These are phyloP conservation scores for Pichia insulana DNA, from an alignment of 805 yeast genomes.

Conservation along the genomic window DNA sequence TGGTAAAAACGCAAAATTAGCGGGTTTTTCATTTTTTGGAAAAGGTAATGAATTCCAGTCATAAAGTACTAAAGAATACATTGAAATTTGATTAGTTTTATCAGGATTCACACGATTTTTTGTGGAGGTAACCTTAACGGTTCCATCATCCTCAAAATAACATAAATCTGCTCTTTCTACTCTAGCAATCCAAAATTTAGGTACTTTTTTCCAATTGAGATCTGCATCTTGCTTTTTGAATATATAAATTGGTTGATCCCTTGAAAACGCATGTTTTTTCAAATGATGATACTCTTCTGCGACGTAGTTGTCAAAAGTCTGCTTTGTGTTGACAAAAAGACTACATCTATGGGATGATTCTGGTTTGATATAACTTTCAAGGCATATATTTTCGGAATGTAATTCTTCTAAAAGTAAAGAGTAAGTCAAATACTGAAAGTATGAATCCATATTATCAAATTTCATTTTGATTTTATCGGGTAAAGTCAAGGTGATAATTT, in stretches of 20 bases:
- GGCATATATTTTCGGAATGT: slow-evolving; percentile 35
- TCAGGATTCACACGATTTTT: slow-evolving; percentile 3
- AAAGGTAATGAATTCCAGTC: slow-evolving; percentile 42
- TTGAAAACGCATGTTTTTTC: slow-evolving; percentile 49
- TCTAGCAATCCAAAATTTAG: slow-evolving; percentile 45
- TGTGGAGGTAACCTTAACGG: not conserved
- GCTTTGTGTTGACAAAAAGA: slow-evolving; percentile 33
- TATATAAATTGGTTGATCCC: slow-evolving; percentile 49
- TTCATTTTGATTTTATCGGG: slow-evolving; percentile 14
- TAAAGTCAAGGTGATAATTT: slow-evolving; percentile 14
- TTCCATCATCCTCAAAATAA: slow-evolving; percentile 15
- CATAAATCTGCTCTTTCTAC: slow-evolving; percentile 33
- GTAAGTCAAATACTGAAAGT: slow-evolving; percentile 51
- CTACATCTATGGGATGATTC: slow-evolving; percentile 23
- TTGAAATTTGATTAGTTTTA: slow-evolving; percentile 8
- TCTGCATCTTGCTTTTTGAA: slow-evolving; percentile 36
- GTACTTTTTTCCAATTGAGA: slow-evolving; percentile 8
- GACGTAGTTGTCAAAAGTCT: slow-evolving; percentile 38
- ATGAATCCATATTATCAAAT: slow-evolving; percentile 41
- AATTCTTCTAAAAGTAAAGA: slow-evolving; percentile 57
- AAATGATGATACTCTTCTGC: slow-evolving; percentile 43
- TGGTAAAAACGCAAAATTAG: slow-evolving; percentile 38
- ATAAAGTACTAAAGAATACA: slow-evolving; percentile 43
- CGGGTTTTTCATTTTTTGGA: slow-evolving; percentile 21
- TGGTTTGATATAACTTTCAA: slow-evolving; percentile 34